Base-by-base conservation (phyloP, 345 rosid genomes). In the Citrus unshiu region DNA sequence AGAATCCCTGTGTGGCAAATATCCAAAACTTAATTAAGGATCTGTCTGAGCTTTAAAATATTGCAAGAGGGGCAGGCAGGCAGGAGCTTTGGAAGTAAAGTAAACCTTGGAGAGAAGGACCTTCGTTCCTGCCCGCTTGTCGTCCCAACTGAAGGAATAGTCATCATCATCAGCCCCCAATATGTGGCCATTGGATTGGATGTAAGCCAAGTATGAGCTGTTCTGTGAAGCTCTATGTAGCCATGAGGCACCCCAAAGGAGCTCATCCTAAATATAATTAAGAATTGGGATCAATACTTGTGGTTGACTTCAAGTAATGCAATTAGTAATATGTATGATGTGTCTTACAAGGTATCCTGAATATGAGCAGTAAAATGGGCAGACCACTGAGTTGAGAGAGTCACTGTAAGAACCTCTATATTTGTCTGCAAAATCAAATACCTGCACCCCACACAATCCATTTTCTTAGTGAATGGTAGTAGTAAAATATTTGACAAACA, bases 181-280 rank as follows among this genome's bases (percentile, higher is more conserved):
- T 5, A 82, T 83, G 63, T 84, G 91, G 67, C 93, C 96, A 57
- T 92, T 92, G 61, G 91, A 85, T 21, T 83, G 82, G 40, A 92
- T 92, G 82, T 92, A 92, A 51, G 80, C 13, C 84, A 88, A 72
- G 83, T 89, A 90, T 9, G 88, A 79, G 71, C 56, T 72, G 58
- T 87, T 77, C 80, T 83, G 87, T 18, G 96, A 87, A 25, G 94
- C 94, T 86, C 87, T 83, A 25, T 89, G 92, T 30, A 92, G 40
- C 96, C 94, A 92, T 4, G 96, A 88, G 57, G 94, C 93, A 1
- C 92, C 91, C 96, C 94, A 92, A 2, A 92, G 90, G 76, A 90
- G 89, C 85, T 92, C 96, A 70, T 90, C 96, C 96, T 91, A 54
- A 71, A 22, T n/a, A 46, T 46, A 46, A 46, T 14, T 9, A 35